These are phyloP conservation scores for Zalaria obscura DNA, from an alignment of 2,329 filamentous ascomycete genomes.

Conservation along the genomic window DNA sequence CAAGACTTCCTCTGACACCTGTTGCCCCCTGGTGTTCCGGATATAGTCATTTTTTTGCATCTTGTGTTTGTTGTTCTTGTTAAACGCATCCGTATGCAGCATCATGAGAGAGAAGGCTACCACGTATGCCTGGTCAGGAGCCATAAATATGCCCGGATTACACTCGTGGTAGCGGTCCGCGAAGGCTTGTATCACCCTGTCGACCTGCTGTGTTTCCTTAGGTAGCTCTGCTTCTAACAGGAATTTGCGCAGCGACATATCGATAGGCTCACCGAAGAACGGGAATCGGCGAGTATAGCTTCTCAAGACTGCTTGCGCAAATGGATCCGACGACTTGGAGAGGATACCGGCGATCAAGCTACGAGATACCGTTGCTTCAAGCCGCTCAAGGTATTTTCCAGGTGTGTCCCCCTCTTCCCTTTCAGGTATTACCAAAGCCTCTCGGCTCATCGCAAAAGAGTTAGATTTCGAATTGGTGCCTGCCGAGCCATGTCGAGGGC, in stretches of 20 bases:
- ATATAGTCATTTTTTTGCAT: slow-evolving; percentile 95
- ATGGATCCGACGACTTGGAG: slow-evolving; percentile 74
- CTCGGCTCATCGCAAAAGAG: slow-evolving; percentile 63
- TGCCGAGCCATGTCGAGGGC: slow-evolving; percentile 53
- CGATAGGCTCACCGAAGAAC: slow-evolving; percentile 94
- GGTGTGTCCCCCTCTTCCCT: slow-evolving; percentile 79
- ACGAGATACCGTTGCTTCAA: slow-evolving; percentile 68
- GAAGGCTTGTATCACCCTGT: slow-evolving; percentile 85
- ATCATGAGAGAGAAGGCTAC: slow-evolving; percentile 95
- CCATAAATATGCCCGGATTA: slow-evolving; percentile 87
- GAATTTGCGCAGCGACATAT: slow-evolving; percentile 92
- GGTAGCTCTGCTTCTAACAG: slow-evolving; percentile 93
- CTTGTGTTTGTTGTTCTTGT: slow-evolving; percentile 98
- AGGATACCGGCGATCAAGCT: slow-evolving; percentile 74
- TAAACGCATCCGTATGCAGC: slow-evolving; percentile 96
- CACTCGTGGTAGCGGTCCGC: slow-evolving; percentile 96
- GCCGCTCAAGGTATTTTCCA: slow-evolving; percentile 69
- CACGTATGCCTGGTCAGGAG: slow-evolving; percentile 91
- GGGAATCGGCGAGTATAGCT: slow-evolving; percentile 93
- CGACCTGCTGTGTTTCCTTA: slow-evolving; percentile 96
- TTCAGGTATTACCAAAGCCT: slow-evolving; percentile 57
- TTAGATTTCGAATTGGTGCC: slow-evolving; percentile 67
- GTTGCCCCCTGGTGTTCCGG: slow-evolving; percentile 84
- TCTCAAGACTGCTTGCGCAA: slow-evolving; percentile 68
- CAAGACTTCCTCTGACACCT: slow-evolving; percentile 82